Base-by-base conservation (phyloP, 78 protist species). In the Diacronema lutheri region DNA sequence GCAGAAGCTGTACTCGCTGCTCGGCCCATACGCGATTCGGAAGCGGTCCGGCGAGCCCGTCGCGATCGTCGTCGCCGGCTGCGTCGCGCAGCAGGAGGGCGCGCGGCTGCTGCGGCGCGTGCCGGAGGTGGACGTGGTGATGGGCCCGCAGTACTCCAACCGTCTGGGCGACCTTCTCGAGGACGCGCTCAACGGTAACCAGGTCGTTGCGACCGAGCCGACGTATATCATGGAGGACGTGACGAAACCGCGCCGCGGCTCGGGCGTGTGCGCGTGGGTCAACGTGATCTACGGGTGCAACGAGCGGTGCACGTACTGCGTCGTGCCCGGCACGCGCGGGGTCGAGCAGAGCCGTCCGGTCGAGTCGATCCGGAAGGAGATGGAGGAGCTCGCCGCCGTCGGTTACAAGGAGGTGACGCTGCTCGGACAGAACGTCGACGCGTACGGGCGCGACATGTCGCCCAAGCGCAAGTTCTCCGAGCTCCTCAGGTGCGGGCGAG, bases 271-370 rank as follows among this genome's bases (percentile, higher is more conserved):
- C 85, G 72, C 69, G 65, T 79, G 68, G 84, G 86, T 83, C 62
- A 62, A 83, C 72, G 65, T 85, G 68, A 85, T 85, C 88, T 85
- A 85, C 81, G 88, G 88, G 64, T 85, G 88, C 88, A 85, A 85
- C 58, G 88, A 85, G 81, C 65, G 81, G 38, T 85, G 88, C 55
- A 40, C 86, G 14, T 81, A 81, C 55, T 81, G 88, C 72, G 88
- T 85, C n/a, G 88, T 85, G 20, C 88, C 88, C 33, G 58, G 41
- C 56, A 72, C 80, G 50, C 80, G 88, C 58, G 88, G 88, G 12
- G 5, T 37, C 20, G 87, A 84, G 81, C 87, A 84, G 87, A 20
- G 56, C 19, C 68, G 68, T 9, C 83, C 58, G 69, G 57, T 33
- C 38, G 64, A 78, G 14, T 44, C 64, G 3, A 58, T 77, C 69